phyloP scores from a whole-genome alignment of 139 green algal genomes.

The Closterium sp. region DNA sequence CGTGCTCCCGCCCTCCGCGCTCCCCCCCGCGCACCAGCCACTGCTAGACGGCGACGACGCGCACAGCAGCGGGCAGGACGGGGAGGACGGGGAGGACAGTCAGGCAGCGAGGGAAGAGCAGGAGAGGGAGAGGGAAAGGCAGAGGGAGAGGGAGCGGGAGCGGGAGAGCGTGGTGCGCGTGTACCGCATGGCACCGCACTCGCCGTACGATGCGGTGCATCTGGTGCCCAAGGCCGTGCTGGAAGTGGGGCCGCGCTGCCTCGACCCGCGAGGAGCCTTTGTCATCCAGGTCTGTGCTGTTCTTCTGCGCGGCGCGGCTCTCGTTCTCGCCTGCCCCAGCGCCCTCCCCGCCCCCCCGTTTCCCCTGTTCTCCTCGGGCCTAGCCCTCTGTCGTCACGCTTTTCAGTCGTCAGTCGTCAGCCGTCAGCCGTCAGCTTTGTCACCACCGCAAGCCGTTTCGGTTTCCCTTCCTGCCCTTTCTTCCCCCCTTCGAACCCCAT shows the following conservation, averaged over 20 bases:
- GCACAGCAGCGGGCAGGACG: not conserved
- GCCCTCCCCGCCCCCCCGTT: not conserved
- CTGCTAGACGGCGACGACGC: not conserved
- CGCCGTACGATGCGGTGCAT: conserved; percentile 38
- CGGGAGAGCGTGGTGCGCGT: not conserved
- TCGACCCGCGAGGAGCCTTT: conserved; percentile 37
- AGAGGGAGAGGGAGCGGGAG: conserved; percentile 12
- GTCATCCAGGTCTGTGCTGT: conserved; percentile 7
- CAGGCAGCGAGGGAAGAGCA: not conserved
- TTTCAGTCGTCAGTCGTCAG: too few species aligned
- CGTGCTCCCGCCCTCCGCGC: not conserved
- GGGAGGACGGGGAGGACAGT: not conserved
- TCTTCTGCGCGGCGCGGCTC: not conserved
- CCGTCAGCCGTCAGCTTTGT: too few species aligned
- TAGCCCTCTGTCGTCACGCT: too few species aligned
- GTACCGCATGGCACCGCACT: conserved; percentile 45
- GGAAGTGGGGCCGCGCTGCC: not conserved
- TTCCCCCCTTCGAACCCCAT: too few species aligned
- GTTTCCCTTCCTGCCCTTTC: too few species aligned
- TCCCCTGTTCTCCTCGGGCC: not conserved
- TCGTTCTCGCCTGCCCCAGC: not conserved
- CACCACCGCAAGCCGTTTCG: too few species aligned
- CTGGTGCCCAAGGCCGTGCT: conserved; percentile 33
- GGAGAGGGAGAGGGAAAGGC: not conserved
- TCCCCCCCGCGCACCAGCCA: not conserved